Evolutionary conservation across 202 grass and related monocot genomes (phyloP).

Genomic region (Tripidium arundinaceum): DNA sequence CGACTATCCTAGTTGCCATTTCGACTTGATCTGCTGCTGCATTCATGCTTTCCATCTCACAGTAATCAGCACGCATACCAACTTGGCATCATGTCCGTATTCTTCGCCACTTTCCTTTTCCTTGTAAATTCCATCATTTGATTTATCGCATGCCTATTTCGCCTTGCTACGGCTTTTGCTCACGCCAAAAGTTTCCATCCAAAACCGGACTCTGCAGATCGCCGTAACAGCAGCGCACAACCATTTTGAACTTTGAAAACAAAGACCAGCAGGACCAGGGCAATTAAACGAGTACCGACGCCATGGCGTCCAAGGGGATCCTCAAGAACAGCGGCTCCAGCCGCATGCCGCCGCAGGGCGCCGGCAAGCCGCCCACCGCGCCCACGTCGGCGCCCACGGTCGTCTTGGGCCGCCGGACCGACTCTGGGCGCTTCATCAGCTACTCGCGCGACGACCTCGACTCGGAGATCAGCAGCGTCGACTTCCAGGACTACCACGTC

Average conservation of each 20-base stretch:
- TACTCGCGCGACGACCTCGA: slow-evolving; percentile 96
- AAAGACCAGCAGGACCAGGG: background rate
- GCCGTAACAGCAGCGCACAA: slow-evolving; percentile 1
- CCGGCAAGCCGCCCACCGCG: slow-evolving; percentile 49
- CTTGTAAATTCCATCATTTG: background rate
- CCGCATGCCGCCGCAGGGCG: slow-evolving; percentile 35
- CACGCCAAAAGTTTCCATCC: slow-evolving; percentile 5
- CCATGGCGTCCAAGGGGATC: slow-evolving; percentile 72
- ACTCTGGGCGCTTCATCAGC: slow-evolving; percentile 85
- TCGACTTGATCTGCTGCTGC: background rate
- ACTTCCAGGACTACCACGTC: slow-evolving; percentile 83
- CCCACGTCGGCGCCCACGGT: slow-evolving; percentile 51
- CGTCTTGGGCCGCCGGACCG: slow-evolving; percentile 66
- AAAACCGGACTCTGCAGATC: slow-evolving; percentile 12
- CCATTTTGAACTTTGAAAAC: background rate
- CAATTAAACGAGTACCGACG: background rate
- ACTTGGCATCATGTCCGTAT: background rate
- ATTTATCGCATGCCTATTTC: slow-evolving; percentile 4
- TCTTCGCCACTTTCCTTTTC: background rate
- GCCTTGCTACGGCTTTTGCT: background rate
- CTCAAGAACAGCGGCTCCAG: slow-evolving; percentile 62
- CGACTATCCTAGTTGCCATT: background rate
- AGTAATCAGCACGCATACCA: background rate
- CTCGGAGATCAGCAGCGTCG: slow-evolving; percentile 88
- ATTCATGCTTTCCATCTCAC: background rate